Conservation (phyloP, 2,329 filamentous ascomycete species). For the Cladosporium oxysporum region DNA sequence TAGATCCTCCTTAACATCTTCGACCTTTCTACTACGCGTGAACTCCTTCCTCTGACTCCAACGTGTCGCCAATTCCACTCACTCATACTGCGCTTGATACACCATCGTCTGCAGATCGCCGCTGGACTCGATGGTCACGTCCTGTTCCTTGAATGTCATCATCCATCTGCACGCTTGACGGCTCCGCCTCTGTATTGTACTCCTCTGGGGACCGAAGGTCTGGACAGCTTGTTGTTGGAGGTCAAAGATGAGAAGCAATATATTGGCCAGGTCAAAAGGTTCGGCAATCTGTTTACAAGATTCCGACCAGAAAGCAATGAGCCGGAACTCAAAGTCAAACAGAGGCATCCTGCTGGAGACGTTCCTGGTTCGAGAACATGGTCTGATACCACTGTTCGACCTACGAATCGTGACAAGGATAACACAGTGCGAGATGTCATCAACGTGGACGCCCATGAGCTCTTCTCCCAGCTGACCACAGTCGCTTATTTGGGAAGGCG, state of each 20-base stretch:
- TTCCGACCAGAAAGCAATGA: slow-evolving; percentile 66
- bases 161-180: slow-evolving; percentile 67
- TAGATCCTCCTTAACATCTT: slow-evolving; percentile 49
- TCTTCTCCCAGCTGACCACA: slow-evolving; percentile 73
- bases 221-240: slow-evolving; percentile 46
- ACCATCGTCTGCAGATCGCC: slow-evolving; percentile 63
- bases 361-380: slow-evolving; percentile 49
- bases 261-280: slow-evolving; percentile 49
- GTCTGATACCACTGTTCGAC: slow-evolving; percentile 25
- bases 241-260: slow-evolving; percentile 37
- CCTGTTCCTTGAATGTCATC: slow-evolving; percentile 77
- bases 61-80: slow-evolving; percentile 66
- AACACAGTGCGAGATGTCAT: slow-evolving; percentile 59
- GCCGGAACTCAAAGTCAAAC: slow-evolving; percentile 44
- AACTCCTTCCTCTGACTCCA: slow-evolving; percentile 55
- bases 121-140: slow-evolving; percentile 62
- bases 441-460: slow-evolving; percentile 67
- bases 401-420: slow-evolving; percentile 17
- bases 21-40: slow-evolving; percentile 42
- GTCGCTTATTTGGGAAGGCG: slow-evolving; percentile 68
- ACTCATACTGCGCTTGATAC: slow-evolving; percentile 63
- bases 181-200: slow-evolving; percentile 70
- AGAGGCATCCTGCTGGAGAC: slow-evolving; percentile 49
- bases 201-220: slow-evolving; percentile 64
- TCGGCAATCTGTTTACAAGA: slow-evolving; percentile 65